Conservation (phyloP, 2,329 filamentous ascomycete genomes). For the Hypoxylon sp. region DNA sequence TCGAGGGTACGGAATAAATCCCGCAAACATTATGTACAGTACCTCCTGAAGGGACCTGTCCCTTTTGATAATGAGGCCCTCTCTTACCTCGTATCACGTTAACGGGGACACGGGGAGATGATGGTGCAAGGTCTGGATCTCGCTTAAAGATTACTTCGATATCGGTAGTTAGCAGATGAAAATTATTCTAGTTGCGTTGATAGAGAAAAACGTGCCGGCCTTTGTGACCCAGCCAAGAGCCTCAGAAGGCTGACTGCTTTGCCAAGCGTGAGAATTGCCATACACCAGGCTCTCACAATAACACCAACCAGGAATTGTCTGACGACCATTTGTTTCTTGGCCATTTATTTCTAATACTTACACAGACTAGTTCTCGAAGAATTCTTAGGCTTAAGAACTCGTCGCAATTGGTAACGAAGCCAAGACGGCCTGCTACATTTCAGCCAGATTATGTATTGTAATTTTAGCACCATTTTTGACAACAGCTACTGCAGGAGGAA, state of each 20-base stretch:
- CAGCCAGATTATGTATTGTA: slow-evolving; percentile 37
- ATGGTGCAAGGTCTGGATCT: slow-evolving; percentile 37
- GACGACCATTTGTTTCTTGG: slow-evolving; percentile 26
- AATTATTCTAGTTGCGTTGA: slow-evolving; percentile 20
- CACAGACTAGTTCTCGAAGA: slow-evolving; percentile 20
- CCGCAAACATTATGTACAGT: slow-evolving; percentile 30
- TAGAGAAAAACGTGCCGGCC: slow-evolving; percentile 46
- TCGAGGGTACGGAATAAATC: slow-evolving; percentile 41
- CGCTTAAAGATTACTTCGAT: slow-evolving; percentile 27
- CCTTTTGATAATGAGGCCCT: slow-evolving; percentile 28
- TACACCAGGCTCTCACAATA: slow-evolving; percentile 34
- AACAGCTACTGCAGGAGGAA: slow-evolving; percentile 47
- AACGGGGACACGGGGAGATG: slow-evolving; percentile 28
- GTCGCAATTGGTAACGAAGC: slow-evolving; percentile 26
- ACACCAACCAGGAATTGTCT: slow-evolving; percentile 26
- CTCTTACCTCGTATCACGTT: slow-evolving; percentile 3
- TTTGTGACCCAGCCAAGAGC: slow-evolving; percentile 48
- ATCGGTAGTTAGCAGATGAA: slow-evolving; percentile 37
- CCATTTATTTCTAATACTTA: slow-evolving; percentile 36
- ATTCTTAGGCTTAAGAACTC: slow-evolving; percentile 19
- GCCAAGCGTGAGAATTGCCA: slow-evolving; percentile 46
- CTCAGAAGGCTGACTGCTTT: slow-evolving; percentile 50
- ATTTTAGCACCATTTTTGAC: slow-evolving; percentile 31
- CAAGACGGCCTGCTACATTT: slow-evolving; percentile 48
- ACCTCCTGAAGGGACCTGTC: slow-evolving; percentile 10